These are phyloP conservation scores for Penicillium sp. DNA, from an alignment of 2,329 filamentous ascomycete species.

Conservation along the genomic window DNA sequence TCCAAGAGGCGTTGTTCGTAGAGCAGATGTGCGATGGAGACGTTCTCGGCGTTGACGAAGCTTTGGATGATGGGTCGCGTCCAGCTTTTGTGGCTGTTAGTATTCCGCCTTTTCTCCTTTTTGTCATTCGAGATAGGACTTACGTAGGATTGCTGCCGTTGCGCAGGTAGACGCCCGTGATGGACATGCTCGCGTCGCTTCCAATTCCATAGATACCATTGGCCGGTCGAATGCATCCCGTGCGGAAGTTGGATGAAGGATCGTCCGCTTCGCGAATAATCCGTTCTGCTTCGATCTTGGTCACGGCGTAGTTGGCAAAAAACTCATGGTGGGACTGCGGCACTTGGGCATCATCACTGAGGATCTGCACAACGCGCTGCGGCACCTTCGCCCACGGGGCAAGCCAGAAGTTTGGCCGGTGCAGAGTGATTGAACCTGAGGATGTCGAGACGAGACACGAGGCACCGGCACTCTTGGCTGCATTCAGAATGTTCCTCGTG, in stretches of 20 bases:
- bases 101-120: neutral
- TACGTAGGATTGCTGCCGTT: constrained; percentile 37
- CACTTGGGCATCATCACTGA: constrained; percentile 45
- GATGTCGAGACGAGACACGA: constrained; percentile 55
- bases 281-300: constrained; percentile 54
- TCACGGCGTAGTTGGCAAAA: constrained; percentile 51
- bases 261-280: constrained; percentile 49
- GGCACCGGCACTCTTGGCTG: constrained; percentile 48
- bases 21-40: constrained; percentile 54
- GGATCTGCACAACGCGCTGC: constrained; percentile 44
- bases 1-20: constrained; percentile 53
- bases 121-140: constrained; percentile 4
- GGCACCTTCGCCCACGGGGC: constrained; percentile 46
- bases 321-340: constrained; percentile 45
- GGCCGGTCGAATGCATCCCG: constrained; percentile 54
- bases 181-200: constrained; percentile 37
- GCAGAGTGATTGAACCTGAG: constrained; percentile 49
- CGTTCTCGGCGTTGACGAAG: constrained; percentile 53
- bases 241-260: constrained; percentile 45
- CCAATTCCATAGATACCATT: constrained; percentile 55
- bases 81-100: constrained; percentile 35
- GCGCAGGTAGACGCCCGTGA: constrained; percentile 44
- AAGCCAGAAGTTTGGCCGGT: constrained; percentile 45
- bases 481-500: constrained; percentile 50
- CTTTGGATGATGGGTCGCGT: constrained; percentile 48